Base-by-base conservation (phyloP, 495 filamentous ascomycete genomes). In the Lasiosphaeriaceae sp. region DNA sequence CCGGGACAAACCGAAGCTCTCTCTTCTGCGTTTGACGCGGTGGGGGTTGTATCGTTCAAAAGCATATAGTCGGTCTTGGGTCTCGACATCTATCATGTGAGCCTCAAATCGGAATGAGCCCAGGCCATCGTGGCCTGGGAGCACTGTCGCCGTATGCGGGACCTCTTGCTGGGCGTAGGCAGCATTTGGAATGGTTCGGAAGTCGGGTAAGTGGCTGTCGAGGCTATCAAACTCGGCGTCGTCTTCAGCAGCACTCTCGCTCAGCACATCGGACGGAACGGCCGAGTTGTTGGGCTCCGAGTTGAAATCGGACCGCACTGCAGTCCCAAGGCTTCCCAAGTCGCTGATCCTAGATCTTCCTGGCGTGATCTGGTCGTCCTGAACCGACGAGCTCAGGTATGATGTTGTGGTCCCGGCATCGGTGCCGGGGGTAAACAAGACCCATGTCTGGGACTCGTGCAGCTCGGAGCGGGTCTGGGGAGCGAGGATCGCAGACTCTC, bases 101-200 rank as follows among this genome's bases (percentile, higher is more conserved):
- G 72, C 67, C 26, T 78, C 75, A 3, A 81, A 58, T 29, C 74
- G 63, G 63, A 98, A 98, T 22, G 84, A 87, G 2, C 94, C 95
- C 47, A 97, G 70, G 5, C 94, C 94, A 76, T 98, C 92, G 67
- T 98, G 94, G 11, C 85, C 84, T 0, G 94, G 94, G 11, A 98
- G 79, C 19, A 96, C 84, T 4, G 86, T 80, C 7, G 79, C 64
- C 11, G 73, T 52, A 57, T 70, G 64, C 17, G 51, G 21, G n/a
- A 41, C 58, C 37, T 55, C 57, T 23, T 64, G 56, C 43, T 79
- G 63, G 14, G 73, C 73, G 29, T 80, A 77, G 52, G 80, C 71
- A 54, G 80, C 71, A 54, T 82, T 71, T 29, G 86, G 84, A 0
- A 82, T 82, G 51, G 79, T 81, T 55, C 87, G 81, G 66, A 98